Base-by-base conservation (phyloP, 208 protist species). In the Leishmania amazonensis region DNA sequence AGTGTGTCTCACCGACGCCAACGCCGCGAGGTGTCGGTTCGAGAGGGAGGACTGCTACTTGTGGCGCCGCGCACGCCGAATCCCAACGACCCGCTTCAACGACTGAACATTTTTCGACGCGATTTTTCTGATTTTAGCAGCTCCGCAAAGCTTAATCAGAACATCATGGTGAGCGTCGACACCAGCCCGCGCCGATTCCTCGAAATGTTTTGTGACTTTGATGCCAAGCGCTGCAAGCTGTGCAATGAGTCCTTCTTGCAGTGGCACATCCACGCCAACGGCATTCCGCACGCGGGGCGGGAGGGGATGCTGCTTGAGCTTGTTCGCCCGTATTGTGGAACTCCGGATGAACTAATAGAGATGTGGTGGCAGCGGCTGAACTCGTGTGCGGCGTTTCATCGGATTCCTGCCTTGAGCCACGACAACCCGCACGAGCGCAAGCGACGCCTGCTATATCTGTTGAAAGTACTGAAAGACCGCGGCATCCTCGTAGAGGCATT, bases 171-270 rank as follows among this genome's bases (percentile, higher is more conserved):
- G 42, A 94, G 89, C 75, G 85, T 97, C 2, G 92, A 97, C 81
- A 87, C 94, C 0, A 78, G 86, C 8, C 28, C 89, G 1, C 93
- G 93, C 72, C 89, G 88, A 4, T 93, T 96, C 76, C 42, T 87
- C n/a, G 95, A 96, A 45, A 80, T 92, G 81, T 97, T 97, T 80
- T 89, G 84, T 76, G 93, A 97, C 74, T 96, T 88, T 80, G 93
- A 96, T 13, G 80, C 77, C 11, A 93, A 93, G 73, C 91, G 93
- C 7, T 97, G 95, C 80, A 95, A 95, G 78, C 79, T 97, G 78
- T 97, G 95, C 84, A 97, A 96, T 80, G 95, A 97, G 78, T 81
- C 89, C 47, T 95, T 92, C 79, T 42, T 91, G 45, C 89, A 93
- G 79, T 97, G 95, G 95, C 87, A 91, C 85, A 79, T 80, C 9